Evolutionary conservation across 371 early-diverging fungal species (phyloP), one percentile per base, ranked within the genome.

Genomic region (Coemansia sp.): DNA sequence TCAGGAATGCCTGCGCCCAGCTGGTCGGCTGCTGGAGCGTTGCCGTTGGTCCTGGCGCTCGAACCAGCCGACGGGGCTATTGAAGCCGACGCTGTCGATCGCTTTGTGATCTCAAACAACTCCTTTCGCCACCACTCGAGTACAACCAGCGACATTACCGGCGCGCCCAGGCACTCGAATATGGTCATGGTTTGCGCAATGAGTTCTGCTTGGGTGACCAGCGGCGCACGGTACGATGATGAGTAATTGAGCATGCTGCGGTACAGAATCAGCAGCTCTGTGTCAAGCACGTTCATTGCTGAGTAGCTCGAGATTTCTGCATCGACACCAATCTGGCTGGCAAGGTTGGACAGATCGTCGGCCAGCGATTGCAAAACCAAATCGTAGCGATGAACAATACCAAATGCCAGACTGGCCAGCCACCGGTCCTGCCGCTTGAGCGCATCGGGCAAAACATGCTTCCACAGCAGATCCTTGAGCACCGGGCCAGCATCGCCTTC

Each of bases 251-350:
- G 84, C 60, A 94, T 73, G 55, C 88, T 80, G 34, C 87, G 80
- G 65, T 90, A 91, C n/a, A 93, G 63, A 13, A 92, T 85, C 42
- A 93, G 76, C 0, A 93, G 79, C 48, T 88, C 85, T 2, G 95
- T 93, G 61, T 94, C 91, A 2, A 78, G 80, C 31, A 81, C 79
- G 47, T 73, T 65, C 58, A 79, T 81, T n/a, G 65, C 49, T 34
- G 62, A 62, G 26, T 65, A 62, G 47, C 55, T 50, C 26, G 70
- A 75, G 5, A 53, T 45, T 9, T 70, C 57, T 35, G 59, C 61
- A 5, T 47, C 56, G 5, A 68, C 63, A 0, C 65, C 70, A 9
- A 72, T 62, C 42, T 78, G 67, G 16, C 40, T 6, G 8, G 60
- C 62, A 36, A 76, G 48, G 56, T 48, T 36, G 6, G 62, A 30